phyloP scores from a whole-genome alignment of 179 eudicot species.

The Corrigiola litoralis region DNA sequence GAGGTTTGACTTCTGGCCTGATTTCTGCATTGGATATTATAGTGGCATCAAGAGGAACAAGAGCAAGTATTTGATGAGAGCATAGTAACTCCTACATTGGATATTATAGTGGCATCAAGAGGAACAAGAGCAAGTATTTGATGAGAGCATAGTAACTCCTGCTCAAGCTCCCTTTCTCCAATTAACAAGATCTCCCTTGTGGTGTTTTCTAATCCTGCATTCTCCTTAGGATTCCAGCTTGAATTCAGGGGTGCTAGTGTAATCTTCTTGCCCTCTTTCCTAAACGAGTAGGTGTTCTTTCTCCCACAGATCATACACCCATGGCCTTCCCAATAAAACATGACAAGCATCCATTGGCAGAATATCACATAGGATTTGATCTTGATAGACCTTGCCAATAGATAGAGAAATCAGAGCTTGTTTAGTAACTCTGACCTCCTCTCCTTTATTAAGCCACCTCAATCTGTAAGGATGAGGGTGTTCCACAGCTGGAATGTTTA shows the following conservation, averaged over 20 bases:
- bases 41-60: too few relatives aligned
- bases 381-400: background rate
- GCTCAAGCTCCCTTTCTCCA: too few relatives aligned
- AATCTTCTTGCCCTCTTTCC: background rate
- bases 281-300: background rate
- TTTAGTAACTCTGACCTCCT: background rate
- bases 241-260: background rate
- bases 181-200: too few relatives aligned
- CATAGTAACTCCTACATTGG: background rate
- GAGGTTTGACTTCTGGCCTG: background rate
- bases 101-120: too few relatives aligned
- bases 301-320: background rate
- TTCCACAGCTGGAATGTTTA: background rate
- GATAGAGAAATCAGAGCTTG: background rate
- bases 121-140: too few relatives aligned
- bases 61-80: too few relatives aligned
- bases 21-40: background rate
- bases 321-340: background rate
- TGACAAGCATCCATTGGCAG: background rate
- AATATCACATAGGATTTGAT: too few relatives aligned
- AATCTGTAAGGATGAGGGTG: background rate
- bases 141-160: too few relatives aligned
- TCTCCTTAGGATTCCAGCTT: too few relatives aligned
- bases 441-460: background rate
- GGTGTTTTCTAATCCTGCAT: too few relatives aligned